These are phyloP conservation scores for Penicillium hordei DNA, from an alignment of 2,329 filamentous ascomycete genomes.

Conservation along the genomic window DNA sequence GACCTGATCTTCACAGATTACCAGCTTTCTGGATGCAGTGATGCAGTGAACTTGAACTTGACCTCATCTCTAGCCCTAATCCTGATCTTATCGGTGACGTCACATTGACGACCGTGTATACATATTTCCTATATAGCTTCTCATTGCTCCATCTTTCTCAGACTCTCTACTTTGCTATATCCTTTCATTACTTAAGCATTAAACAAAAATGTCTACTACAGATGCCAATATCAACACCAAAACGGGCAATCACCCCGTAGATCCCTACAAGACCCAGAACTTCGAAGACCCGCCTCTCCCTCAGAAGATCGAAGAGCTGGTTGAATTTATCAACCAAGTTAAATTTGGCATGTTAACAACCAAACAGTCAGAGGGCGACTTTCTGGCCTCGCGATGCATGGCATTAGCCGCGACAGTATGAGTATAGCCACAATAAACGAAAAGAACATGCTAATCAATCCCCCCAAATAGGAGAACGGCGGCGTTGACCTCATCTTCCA, in stretches of 20 bases:
- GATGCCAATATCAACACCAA: conserved; percentile 53
- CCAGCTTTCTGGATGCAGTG: not conserved
- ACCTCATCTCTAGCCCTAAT: conserved; percentile 5
- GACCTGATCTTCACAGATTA: not conserved
- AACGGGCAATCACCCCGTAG: conserved; percentile 63
- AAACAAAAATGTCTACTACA: conserved; percentile 25
- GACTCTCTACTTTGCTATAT: not conserved
- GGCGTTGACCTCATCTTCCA: conserved; percentile 85
- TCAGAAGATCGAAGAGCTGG: conserved; percentile 74
- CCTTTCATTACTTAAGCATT: not conserved
- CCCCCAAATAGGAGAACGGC: conserved; percentile 62
- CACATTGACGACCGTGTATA: conserved; percentile 23
- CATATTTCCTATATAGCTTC: conserved; percentile 13
- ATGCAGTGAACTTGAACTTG: not conserved
- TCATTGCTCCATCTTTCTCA: not conserved
- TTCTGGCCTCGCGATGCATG: conserved; percentile 81
- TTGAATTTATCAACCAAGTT: conserved; percentile 66
- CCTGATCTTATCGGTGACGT: conserved; percentile 26
- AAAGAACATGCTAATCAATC: conserved; percentile 1
- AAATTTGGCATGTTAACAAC: conserved; percentile 94
- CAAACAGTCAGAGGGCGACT: conserved; percentile 58
- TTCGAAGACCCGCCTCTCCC: conserved; percentile 68
- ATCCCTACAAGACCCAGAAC: conserved; percentile 80
- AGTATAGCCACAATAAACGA: not conserved
- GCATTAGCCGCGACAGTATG: conserved; percentile 73